These are phyloP conservation scores for Clitopilus hobsonii DNA, from an alignment of 768 basidiomycete species.

Conservation along the genomic window DNA sequence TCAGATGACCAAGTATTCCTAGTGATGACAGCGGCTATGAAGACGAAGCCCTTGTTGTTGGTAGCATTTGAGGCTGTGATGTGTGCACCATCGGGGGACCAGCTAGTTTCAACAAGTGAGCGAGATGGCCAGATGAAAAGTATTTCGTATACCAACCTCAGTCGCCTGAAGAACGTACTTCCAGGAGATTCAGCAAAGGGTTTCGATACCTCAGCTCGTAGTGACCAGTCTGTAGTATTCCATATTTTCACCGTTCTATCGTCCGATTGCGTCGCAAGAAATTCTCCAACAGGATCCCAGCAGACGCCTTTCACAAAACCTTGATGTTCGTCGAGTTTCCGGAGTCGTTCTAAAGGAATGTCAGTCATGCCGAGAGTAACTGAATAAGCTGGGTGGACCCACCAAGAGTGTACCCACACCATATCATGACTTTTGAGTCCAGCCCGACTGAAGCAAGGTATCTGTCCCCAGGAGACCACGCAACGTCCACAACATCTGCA, in stretches of 20 bases:
- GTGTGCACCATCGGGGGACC: conserved; percentile 99
- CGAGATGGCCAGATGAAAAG: neutral
- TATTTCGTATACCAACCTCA: conserved; percentile 49
- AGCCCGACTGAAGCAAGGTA: conserved; percentile 92
- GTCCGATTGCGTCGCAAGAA: conserved; percentile 95
- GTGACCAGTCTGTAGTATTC: conserved; percentile 88
- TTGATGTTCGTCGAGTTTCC: conserved; percentile 83
- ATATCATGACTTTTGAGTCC: conserved; percentile 87
- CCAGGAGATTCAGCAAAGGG: conserved; percentile 94
- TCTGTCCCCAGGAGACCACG: conserved; percentile 91
- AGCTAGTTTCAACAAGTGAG: conserved; percentile 42
- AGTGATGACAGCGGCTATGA: conserved; percentile 94
- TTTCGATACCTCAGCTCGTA: conserved; percentile 81
- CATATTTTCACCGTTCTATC: conserved; percentile 96
- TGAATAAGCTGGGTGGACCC: conserved; percentile 16
- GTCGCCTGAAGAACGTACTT: conserved; percentile 87
- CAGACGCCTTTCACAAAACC: conserved; percentile 99
- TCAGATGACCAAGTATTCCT: conserved; percentile 87
- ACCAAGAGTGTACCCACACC: conserved; percentile 93
- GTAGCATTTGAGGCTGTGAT: conserved; percentile 97
- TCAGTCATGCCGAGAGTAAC: neutral
- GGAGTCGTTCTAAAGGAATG: conserved; percentile 60
- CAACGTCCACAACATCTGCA: conserved; percentile 89
- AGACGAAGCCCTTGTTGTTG: conserved; percentile 93
- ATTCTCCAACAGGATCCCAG: conserved; percentile 98